Evolutionary conservation across 2,329 filamentous ascomycete species (phyloP).

Genomic region (Talaromyces sp.): DNA sequence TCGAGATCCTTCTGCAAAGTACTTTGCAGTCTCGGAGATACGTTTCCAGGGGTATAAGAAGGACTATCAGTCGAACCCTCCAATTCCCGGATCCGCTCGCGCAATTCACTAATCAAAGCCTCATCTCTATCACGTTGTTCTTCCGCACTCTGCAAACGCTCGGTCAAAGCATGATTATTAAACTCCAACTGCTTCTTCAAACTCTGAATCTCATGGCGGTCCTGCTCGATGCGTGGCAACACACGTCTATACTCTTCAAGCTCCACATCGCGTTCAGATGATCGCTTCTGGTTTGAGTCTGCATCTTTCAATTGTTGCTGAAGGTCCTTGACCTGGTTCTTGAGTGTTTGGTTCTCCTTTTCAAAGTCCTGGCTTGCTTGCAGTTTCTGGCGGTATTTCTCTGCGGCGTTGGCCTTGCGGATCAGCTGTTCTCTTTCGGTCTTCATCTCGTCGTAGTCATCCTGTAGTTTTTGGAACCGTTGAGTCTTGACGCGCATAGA

Average conservation of each 20-base stretch:
- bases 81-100: constrained; percentile 43
- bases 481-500: constrained; percentile 45
- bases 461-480: constrained; percentile 46
- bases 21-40: constrained; percentile 39
- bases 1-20: constrained; percentile 44
- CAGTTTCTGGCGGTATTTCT: constrained; percentile 50
- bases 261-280: constrained; percentile 41
- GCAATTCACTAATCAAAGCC: constrained; percentile 40
- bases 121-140: constrained; percentile 44
- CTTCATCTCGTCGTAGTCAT: constrained; percentile 50
- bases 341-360: constrained; percentile 48
- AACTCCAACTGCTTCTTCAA: constrained; percentile 49
- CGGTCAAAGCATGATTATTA: constrained; percentile 47
- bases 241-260: constrained; percentile 46
- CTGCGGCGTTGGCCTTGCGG: constrained; percentile 48
- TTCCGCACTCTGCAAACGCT: constrained; percentile 42
- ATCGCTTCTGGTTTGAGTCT: constrained; percentile 41
- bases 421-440: constrained; percentile 46
- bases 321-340: constrained; percentile 45
- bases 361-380: constrained; percentile 49
- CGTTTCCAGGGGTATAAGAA: constrained; percentile 35
- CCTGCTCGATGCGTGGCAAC: constrained; percentile 47
- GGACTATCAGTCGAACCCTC: constrained; percentile 39
- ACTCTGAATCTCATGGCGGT: constrained; percentile 47
- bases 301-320: constrained; percentile 47